Evolutionary conservation across 495 filamentous ascomycete genomes (phyloP), one percentile per base, ranked within the genome.

Genomic region (Penicillium pulvis): DNA sequence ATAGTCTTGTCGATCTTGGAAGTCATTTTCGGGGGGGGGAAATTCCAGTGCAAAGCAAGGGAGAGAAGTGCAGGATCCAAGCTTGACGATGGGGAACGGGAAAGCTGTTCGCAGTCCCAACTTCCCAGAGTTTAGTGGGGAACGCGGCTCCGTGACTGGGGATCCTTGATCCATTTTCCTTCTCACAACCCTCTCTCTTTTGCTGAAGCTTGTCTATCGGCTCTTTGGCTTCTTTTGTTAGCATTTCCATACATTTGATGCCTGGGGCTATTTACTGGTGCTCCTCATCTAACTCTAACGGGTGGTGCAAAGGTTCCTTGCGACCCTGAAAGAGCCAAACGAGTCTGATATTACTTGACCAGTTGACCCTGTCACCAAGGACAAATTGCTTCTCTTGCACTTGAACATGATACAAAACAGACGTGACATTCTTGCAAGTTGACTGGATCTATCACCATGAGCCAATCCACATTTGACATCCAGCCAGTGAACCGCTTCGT

Each of bases 1-100:
- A 91, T 87, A 8, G 86, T 88, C 71, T 90, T 90, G 55, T 90
- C 86, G 51, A 91, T 89, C 51, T 86, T 87, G 51, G 84, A 81
- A 44, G 79, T 77, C 81, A 86, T 87, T 26, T 46, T 71, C 51
- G 23, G 45, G 42, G 23, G 45, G 42, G n/a, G 20, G 26, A 44
- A 23, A 33, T 14, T 24, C 6, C 11, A 53, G 26, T 42, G 42
- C 8, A 39, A 47, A 56, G 43, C 31, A 55, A 45, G 46, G 39
- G 28, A 46, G 51, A 31, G 46, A 14, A 28, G 26, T 26, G 50
- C 8, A 31, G 46, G 43, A 39, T 53, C 54, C 56, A 56, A 51
- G 60, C 48, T 59, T 56, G 61, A 41, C 20, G 39, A 6, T 12
- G 56, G 61, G 59, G 53, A 63, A 63, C 62, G 67, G 67, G 67